These are phyloP conservation scores for Arthrinium puccinioides DNA, from an alignment of 2,329 filamentous ascomycete species.

Conservation along the genomic window DNA sequence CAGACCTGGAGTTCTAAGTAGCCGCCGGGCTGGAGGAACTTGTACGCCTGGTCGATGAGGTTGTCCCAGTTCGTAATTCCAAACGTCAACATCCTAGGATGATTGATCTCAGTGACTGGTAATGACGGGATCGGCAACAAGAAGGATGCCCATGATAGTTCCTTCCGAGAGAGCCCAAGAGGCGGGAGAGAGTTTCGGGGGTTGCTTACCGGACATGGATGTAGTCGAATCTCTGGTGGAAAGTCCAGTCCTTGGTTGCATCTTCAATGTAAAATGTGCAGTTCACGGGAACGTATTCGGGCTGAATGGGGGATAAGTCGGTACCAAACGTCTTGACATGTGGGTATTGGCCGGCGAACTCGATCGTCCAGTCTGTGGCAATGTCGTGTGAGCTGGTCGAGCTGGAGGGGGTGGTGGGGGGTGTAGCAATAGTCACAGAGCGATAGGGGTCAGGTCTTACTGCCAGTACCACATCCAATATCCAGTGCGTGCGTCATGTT, in stretches of 20 bases:
- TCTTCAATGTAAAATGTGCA: slow-evolving; percentile 35
- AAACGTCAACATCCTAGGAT: slow-evolving; percentile 10
- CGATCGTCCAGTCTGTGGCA: slow-evolving; percentile 12
- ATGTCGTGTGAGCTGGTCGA: not conserved
- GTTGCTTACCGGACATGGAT: slow-evolving; percentile 8
- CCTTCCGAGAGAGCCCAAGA: no score
- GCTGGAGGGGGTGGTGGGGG: not conserved
- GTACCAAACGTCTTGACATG: slow-evolving; percentile 12
- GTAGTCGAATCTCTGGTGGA: slow-evolving; percentile 22
- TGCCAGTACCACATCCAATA: slow-evolving; percentile 8
- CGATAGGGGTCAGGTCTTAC: slow-evolving; percentile 1
- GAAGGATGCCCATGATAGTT: not conserved
- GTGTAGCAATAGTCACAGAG: not conserved
- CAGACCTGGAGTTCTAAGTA: slow-evolving; percentile 16
- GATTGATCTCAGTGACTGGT: slow-evolving; percentile 9
- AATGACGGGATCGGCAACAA: not conserved
- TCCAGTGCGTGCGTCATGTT: slow-evolving; percentile 8
- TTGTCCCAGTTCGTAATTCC: slow-evolving; percentile 15
- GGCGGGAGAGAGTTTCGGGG: no score
- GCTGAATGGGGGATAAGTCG: slow-evolving; percentile 13
- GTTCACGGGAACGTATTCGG: slow-evolving; percentile 12
- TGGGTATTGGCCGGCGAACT: slow-evolving; percentile 12
- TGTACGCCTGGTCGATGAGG: slow-evolving; percentile 10
- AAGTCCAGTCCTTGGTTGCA: slow-evolving; percentile 30
- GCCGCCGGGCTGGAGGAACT: slow-evolving; percentile 14